Conservation (phyloP, 139 green algal genomes). For the Picochlorum sp. region DNA sequence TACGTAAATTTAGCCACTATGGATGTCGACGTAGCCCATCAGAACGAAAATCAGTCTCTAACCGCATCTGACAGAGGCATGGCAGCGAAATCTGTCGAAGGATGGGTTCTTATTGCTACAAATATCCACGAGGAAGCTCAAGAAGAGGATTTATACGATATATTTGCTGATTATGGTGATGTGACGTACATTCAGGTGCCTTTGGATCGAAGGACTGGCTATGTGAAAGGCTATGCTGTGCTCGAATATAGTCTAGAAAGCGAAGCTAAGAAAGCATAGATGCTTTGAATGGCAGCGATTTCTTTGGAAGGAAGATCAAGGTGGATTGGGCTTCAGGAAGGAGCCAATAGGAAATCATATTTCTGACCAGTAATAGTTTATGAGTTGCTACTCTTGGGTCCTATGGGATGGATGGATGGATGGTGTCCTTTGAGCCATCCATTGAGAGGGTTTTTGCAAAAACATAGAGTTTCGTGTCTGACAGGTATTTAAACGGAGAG, state of each 20-base stretch:
- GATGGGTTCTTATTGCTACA: constrained; percentile 87
- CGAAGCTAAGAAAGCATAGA: constrained; percentile 77
- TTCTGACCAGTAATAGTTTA: background rate
- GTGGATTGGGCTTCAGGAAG: constrained; percentile 66
- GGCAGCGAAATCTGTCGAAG: background rate
- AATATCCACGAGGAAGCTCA: constrained; percentile 89
- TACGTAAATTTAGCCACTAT: too few relatives aligned
- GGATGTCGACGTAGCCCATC: too few relatives aligned
- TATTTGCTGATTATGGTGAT: constrained; percentile 87
- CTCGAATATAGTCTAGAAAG: constrained; percentile 81
- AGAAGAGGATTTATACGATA: constrained; percentile 89
- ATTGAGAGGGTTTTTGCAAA: too few relatives aligned
- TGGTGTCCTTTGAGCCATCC: too few relatives aligned
- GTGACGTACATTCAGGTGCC: constrained; percentile 97
- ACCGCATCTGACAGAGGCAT: too few relatives aligned
- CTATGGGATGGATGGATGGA: too few relatives aligned
- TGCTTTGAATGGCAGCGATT: constrained; percentile 69
- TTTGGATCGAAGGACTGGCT: constrained; percentile 85
- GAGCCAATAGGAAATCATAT: constrained; percentile 10
- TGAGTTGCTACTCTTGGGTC: too few relatives aligned
- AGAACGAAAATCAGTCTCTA: too few relatives aligned
- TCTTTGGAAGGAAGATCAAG: constrained; percentile 64
- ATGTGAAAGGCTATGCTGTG: constrained; percentile 79
- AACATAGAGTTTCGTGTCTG: too few relatives aligned
- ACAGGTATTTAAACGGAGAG: too few relatives aligned